phyloP scores from a whole-genome alignment of 306 rosid species.

The Psophocarpus tetragonolobus region DNA sequence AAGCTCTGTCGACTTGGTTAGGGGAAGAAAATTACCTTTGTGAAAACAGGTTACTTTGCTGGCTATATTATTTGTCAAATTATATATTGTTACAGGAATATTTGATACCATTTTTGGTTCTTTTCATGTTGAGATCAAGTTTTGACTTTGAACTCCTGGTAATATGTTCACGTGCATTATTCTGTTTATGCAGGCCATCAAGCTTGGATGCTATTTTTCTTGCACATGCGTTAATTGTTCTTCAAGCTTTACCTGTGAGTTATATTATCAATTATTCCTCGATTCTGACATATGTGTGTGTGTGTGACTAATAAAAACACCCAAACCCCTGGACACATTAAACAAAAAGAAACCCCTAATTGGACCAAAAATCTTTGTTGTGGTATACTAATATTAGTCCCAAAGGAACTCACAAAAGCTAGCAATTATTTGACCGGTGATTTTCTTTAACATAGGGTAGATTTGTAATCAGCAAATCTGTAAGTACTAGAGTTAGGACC shows the following conservation, averaged over 20 bases:
- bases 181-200: conserved; percentile 63
- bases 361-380: conserved; percentile 9
- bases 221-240: conserved; percentile 66
- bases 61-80: not conserved
- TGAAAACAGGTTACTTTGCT: conserved; percentile 61
- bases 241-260: conserved; percentile 85
- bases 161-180: conserved; percentile 19
- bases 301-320: no score
- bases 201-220: conserved; percentile 87
- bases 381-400: not conserved
- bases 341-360: no score
- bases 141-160: conserved; percentile 16
- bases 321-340: no score
- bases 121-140: not conserved
- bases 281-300: not conserved
- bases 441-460: not conserved
- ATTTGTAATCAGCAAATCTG: not conserved
- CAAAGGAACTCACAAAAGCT: conserved; percentile 14
- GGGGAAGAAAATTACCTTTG: conserved; percentile 61
- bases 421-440: not conserved
- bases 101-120: not conserved
- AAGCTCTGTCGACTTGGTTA: conserved; percentile 66
- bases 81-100: not conserved
- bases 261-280: conserved; percentile 10
- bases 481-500: not conserved